Evolutionary conservation across 2,329 filamentous ascomycete species (phyloP), one percentile per base, ranked within the genome.

Genomic region (Botryotinia narcissicola): DNA sequence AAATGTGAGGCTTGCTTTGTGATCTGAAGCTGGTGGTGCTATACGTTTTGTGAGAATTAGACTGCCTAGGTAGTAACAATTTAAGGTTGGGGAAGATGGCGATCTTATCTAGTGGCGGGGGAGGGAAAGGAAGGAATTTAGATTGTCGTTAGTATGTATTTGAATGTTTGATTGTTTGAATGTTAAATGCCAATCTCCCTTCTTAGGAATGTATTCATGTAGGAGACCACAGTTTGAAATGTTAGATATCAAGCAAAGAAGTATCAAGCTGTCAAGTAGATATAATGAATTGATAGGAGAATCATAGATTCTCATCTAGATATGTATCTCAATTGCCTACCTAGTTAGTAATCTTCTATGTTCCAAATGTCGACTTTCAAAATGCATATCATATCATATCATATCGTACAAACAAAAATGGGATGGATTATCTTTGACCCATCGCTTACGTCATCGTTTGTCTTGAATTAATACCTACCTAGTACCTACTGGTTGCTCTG

Each of bases 371-470:
- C 32, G 57, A 61, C 35, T 35, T n/a, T 40, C 5, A 16, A 37
- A n/a, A 25, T 37, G 25, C 32, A 32, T 12, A 40, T 40, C 37
- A 35, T 35, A 35, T 35, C 35, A 35, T 35, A 35, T 35, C 35
- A 5, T 35, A 35, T 5, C 35, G 35, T 40, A 40, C 37, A 40
- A 40, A 40, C 10, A 40, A 40, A 40, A 10, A 40, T 40, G 37
- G 37, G 37, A 40, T 40, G 37, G 37, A 40, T 40, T 40, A 40
- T 40, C 37, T 40, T 62, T 46, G 40, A 37, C 22, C 35, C 35
- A 22, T 68, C 9, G 64, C 64, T 68, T 69, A 69, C 51, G 66
- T 69, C 66, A 69, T 69, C 66, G 18, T 29, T 63, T 44, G 22
- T 20, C 37, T 54, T 54, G 25, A 10, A 22, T 37, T 18, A 25